These are phyloP conservation scores for Heliamphora exappendiculata DNA, from an alignment of 148 eudicot species.

Conservation along the genomic window DNA sequence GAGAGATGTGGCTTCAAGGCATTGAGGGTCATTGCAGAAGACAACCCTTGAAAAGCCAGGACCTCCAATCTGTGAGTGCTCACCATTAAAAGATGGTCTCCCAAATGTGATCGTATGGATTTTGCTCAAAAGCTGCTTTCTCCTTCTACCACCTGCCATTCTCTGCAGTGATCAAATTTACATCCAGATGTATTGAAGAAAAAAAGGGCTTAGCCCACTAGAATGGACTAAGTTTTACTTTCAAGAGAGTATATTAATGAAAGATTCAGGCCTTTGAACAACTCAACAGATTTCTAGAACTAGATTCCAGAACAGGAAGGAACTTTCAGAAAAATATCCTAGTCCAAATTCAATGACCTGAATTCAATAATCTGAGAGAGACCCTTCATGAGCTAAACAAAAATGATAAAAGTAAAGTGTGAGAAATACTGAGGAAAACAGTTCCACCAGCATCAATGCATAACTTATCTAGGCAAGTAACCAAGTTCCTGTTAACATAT, in stretches of 20 bases:
- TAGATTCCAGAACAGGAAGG: not conserved
- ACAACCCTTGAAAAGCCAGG: slow-evolving; percentile 55
- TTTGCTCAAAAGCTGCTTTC: slow-evolving; percentile 28
- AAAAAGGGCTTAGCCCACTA: not conserved
- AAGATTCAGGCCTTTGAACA: not conserved
- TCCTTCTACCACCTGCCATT: slow-evolving; percentile 29
- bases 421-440: not conserved
- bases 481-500: no score
- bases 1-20: slow-evolving; percentile 27
- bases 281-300: not conserved
- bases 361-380: not conserved
- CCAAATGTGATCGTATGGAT: slow-evolving; percentile 18
- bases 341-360: not conserved
- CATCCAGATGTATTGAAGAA: not conserved
- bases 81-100: slow-evolving; percentile 22
- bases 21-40: slow-evolving; percentile 49
- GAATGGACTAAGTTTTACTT: slow-evolving; percentile 3
- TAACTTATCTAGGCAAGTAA: no score
- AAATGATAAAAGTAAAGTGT: not conserved
- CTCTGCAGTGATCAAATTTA: not conserved
- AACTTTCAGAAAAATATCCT: not conserved
- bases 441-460: no score
- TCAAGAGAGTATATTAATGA: not conserved
- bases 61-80: slow-evolving; percentile 31
- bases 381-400: not conserved